Evolutionary conservation across 768 basidiomycete genomes (phyloP), one percentile per base, ranked within the genome.

Genomic region (Tulasnella sp.): DNA sequence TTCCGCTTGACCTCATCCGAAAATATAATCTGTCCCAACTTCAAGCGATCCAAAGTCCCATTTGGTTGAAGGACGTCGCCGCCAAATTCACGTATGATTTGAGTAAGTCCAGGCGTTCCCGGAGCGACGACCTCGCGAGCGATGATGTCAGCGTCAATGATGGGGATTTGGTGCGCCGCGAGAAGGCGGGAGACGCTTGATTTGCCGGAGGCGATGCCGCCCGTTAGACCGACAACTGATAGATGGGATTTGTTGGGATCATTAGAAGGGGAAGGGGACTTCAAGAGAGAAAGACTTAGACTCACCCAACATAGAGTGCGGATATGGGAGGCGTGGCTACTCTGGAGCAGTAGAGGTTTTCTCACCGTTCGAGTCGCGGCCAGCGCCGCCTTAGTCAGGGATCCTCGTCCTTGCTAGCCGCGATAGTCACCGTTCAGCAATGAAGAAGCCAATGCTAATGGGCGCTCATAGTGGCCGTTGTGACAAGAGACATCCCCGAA

Each of bases 81-180:
- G 0, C 98, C 97, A 85, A 98, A 99, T 42, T 88, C 87, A 8
- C 87, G 82, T 50, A 91, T 89, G 79, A 99, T 94, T 37, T 90
- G 87, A 41, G 86, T 86, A 83, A 95, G 93, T 0, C 89, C 94
- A 14, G 89, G 89, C 18, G 94, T 94, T 72, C 95, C 94, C 95
- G 92, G 12, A 98, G 98, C 85, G 97, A 99, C 85, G 91, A 96
- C 69, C 88, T 92, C 86, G 98, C 99, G 97, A 91, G 88, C 80
- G 96, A 97, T 82, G 95, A 96, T 88, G 96, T 97, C 97, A 2
- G 97, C 96, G 84, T 99, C 98, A 83, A 99, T 90, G 83, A 99
- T 87, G n/a, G 96, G 94, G 42, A 99, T 87, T 42, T 85, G 83
- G 83, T 92, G 92, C 0, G 89, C 87, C 76, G 89, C 89, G 48